Base-by-base conservation (phyloP, 345 rosid genomes). In the Rhizophora apiculata region DNA sequence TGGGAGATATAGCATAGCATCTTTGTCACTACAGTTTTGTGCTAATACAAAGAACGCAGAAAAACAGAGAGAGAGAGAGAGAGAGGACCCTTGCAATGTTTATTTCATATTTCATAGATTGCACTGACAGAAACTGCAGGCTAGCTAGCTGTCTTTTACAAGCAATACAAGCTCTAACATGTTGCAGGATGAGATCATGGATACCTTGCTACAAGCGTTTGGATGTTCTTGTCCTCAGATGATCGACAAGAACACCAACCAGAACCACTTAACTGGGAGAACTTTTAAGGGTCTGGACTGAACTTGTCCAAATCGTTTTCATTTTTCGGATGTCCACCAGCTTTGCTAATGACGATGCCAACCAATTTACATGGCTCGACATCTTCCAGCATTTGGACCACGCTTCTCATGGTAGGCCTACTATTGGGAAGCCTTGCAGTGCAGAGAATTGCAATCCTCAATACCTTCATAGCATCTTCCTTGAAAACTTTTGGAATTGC, bases 331-430 rank as follows among this genome's bases (percentile, higher is more conserved):
- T 13, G 54, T 9, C 20, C 69, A n/a, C 62, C 73, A 26, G 63
- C 72, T 58, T 63, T 68, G n/a, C 72, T 57, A 36, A 68, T 49
- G 37, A 85, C 82, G 63, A 92, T 83, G 57, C 82, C 75, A 63
- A 82, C 72, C 65, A 84, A 62, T 70, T 85, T 83, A 61, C 93
- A 85, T 0, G 97, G 97, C 65, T 87, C 91, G 4, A 88, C 96
- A 1, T 87, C 88, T 79, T 80, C 91, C 6, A 91, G 83, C 99
- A 91, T 89, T 56, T 91, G 97, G 64, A 91, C 96, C 56, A 94
- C 96, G 22, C 80, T 76, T 63, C 93, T 85, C 96, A 89, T 94
- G 20, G 90, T 83, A 2, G 99, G 99, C 66, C 99, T 85, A 43
- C 31, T 64, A 0, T 75, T 74, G 1, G 97, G 92, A 55, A 76